Percentiles rank a stretch among this genome's conserved stretches.
phyloP scores from a whole-genome alignment of 1,284 basidiomycete genomes.

The Fomitopsis pinicola region DNA sequence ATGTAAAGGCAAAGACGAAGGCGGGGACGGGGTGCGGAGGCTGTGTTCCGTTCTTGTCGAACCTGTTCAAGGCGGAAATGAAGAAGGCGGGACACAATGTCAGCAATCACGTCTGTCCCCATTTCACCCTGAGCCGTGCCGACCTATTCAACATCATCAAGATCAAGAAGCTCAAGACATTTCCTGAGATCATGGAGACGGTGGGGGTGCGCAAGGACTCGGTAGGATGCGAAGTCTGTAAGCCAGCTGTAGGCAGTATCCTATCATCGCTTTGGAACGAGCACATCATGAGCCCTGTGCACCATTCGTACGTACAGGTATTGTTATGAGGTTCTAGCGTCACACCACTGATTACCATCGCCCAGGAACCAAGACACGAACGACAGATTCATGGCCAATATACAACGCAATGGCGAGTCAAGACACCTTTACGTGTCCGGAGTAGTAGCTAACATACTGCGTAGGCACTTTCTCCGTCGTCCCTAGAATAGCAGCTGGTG shows the following conservation, averaged over 20 bases:
- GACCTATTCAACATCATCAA: constrained; percentile 69
- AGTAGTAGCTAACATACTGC: neutral
- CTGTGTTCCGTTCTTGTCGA: constrained; percentile 49
- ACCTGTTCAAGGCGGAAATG: constrained; percentile 60
- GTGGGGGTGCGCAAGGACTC: constrained; percentile 47
- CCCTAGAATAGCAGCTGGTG: constrained; percentile 66
- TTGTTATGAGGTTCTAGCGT: neutral
- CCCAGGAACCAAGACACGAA: constrained; percentile 65
- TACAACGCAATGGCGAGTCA: constrained; percentile 62
- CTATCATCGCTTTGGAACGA: constrained; percentile 70
- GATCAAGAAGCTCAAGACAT: constrained; percentile 60
- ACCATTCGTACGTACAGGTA: constrained; percentile 39
- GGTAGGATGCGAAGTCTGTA: constrained; percentile 73
- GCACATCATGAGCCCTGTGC: constrained; percentile 59
- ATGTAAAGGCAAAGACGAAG: constrained; percentile 68
- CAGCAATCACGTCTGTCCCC: constrained; percentile 62
- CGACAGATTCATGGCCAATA: constrained; percentile 69
- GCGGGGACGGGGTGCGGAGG: constrained; percentile 75
- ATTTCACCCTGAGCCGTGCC: constrained; percentile 65
- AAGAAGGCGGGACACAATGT: constrained; percentile 62
- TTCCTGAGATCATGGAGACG: constrained; percentile 50
- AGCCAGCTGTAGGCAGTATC: constrained; percentile 66
- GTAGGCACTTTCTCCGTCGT: constrained; percentile 66
- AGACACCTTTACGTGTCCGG: neutral
- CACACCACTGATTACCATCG: neutral